Base-by-base conservation (phyloP, 2,329 filamentous ascomycete species). In the Mariannaea sp. region DNA sequence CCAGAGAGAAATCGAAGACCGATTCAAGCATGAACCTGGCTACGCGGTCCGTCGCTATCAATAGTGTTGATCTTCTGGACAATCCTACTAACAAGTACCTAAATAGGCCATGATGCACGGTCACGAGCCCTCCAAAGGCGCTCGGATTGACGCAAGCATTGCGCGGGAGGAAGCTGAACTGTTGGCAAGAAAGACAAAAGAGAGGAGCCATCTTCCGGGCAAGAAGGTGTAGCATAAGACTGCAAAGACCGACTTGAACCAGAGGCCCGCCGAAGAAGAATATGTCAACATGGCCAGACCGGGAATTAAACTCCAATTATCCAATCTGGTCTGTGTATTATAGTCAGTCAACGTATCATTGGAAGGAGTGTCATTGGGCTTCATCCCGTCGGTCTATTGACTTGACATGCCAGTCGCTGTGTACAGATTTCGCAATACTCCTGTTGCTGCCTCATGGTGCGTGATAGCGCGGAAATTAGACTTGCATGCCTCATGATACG, bases 121-220 rank as follows among this genome's bases (percentile, higher is more conserved):
- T 19, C 39, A 42, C 22, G 24, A 26, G 6, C 39, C 39, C 22
- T 42, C 39, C 8, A 42, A 42, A 29, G 39, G 39, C 24, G 39
- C 39, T 42, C 39, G 39, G 7, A 42, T 42, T 30, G 39, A 42
- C 39, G 39, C 39, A 42, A 42, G 39, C n/a, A 42, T 42, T 42
- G 39, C 39, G 39, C 39, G 22, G 14, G 39, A 42, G 24, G 39
- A 42, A 42, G 39, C 39, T 29, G 39, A 42, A 29, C 13, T 42
- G 24, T 26, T 42, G n/a, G 39, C 26, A 24, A 42, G 17, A 30
- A 42, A 29, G 39, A 42, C 22, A 24, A 29, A 42, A 29, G 39
- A 42, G 22, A 17, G 24, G 9, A 26, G 22, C 13, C 13, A 42
- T 42, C 39, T 42, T 42, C 20, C 39, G 39, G 20, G 39, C 39